A percentile compares a stretch with the other conserved stretches of the same genome.
Evolutionary conservation across 1,284 basidiomycete genomes (phyloP).

Genomic region (Golubevia pallescens): DNA sequence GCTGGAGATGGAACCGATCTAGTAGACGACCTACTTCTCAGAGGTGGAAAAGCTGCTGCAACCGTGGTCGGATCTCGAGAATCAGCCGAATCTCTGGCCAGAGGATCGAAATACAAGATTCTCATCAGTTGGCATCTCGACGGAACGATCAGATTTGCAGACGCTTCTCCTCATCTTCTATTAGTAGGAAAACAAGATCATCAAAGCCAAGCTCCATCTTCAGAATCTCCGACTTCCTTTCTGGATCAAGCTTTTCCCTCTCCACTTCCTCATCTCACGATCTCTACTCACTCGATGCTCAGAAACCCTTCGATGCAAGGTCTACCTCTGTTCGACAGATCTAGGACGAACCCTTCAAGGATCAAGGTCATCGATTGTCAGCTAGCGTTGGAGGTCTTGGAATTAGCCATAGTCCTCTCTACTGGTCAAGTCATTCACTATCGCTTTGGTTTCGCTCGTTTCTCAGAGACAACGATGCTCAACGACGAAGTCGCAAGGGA

Average conservation of each 20-base stretch:
- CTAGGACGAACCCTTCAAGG: slow-evolving; percentile 14
- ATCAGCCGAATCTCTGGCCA: slow-evolving; percentile 5
- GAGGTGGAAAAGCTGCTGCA: slow-evolving; percentile 35
- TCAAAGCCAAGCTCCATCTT: slow-evolving; percentile 15
- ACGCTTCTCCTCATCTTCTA: slow-evolving; percentile 49
- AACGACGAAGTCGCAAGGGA: slow-evolving; percentile 28
- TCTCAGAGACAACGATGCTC: slow-evolving; percentile 32
- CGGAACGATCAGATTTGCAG: slow-evolving; percentile 49
- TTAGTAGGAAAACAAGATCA: slow-evolving; percentile 32
- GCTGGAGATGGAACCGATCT: not conserved
- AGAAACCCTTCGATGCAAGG: slow-evolving; percentile 23
- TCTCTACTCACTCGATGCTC: slow-evolving; percentile 24
- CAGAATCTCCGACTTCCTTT: slow-evolving; percentile 11
- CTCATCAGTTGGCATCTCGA: slow-evolving; percentile 59
- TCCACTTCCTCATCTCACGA: slow-evolving; percentile 49
- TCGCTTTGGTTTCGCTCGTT: slow-evolving; percentile 32
- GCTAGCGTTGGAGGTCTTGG: slow-evolving; percentile 40
- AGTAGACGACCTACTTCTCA: slow-evolving; percentile 19
- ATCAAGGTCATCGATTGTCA: slow-evolving; percentile 26
- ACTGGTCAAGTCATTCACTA: slow-evolving; percentile 41
- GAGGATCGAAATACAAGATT: slow-evolving; percentile 14
- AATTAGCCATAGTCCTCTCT: slow-evolving; percentile 30
- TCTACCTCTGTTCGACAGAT: slow-evolving; percentile 32
- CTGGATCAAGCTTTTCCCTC: slow-evolving; percentile 40
- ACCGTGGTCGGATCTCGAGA: slow-evolving; percentile 12